Evolutionary conservation across 345 rosid genomes (phyloP).

Genomic region (Aurinia saxatilis): DNA sequence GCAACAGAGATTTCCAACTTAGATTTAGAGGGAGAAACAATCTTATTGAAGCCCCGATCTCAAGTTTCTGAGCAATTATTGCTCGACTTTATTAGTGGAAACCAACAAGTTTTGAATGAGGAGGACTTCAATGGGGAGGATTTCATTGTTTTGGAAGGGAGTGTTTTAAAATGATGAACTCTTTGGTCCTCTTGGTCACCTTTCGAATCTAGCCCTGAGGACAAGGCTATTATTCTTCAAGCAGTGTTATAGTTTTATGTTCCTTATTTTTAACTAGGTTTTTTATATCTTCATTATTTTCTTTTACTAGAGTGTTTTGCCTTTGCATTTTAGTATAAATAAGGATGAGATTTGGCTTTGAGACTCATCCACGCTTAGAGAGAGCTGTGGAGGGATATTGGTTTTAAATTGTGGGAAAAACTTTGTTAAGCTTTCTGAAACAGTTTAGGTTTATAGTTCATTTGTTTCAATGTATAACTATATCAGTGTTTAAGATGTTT

Average conservation of each 20-base stretch:
- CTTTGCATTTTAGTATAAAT: background rate
- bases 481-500: conserved; percentile 13
- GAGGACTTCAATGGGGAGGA: background rate
- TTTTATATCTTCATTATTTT: background rate
- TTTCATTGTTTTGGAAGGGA: conserved; percentile 12
- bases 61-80: background rate
- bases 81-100: background rate
- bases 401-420: background rate
- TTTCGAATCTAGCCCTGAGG: background rate
- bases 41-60: conserved; percentile 1
- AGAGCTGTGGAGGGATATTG: background rate
- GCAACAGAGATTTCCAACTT: background rate
- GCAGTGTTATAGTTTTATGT: background rate
- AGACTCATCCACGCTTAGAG: conserved; percentile 3
- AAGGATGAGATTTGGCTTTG: conserved; percentile 4
- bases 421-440: background rate
- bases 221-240: conserved; percentile 1
- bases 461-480: background rate
- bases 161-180: background rate
- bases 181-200: background rate
- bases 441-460: background rate
- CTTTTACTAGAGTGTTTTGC: background rate
- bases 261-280: background rate
- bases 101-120: background rate
- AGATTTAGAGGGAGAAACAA: background rate